A percentile compares a stretch with the other conserved stretches of the same genome.
These are phyloP conservation scores for Xylaria intraflava DNA, from an alignment of 495 filamentous ascomycete species.

Conservation along the genomic window DNA sequence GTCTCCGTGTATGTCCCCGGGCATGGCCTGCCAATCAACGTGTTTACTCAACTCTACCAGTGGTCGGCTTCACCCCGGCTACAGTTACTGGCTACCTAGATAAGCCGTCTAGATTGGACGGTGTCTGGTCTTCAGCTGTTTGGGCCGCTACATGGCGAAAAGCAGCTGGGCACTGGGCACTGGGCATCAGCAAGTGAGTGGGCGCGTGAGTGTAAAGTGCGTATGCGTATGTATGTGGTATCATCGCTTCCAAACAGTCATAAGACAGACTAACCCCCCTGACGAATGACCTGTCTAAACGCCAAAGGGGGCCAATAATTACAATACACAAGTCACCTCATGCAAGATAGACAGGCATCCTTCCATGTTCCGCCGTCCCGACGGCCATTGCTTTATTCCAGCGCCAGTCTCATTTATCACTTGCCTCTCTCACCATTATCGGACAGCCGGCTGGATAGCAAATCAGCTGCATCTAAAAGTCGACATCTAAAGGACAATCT, in stretches of 20 bases:
- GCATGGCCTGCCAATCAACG: no score
- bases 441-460: background rate
- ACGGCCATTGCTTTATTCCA: background rate
- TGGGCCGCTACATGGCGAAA: no score
- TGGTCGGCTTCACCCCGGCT: no score
- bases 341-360: background rate
- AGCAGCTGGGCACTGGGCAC: no score
- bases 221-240: slow-evolving; percentile 20
- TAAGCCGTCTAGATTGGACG: no score
- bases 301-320: slow-evolving; percentile 5
- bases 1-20: no score
- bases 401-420: background rate
- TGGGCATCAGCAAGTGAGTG: background rate
- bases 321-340: background rate
- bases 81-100: no score
- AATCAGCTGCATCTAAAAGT: slow-evolving; percentile 36
- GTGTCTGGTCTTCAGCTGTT: no score
- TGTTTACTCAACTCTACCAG: no score
- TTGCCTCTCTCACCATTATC: background rate
- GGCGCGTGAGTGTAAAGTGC: background rate
- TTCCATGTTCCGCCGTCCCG: background rate
- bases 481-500: slow-evolving; percentile 90
- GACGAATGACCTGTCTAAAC: slow-evolving; percentile 10
- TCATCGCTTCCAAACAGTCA: slow-evolving; percentile 27
- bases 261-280: slow-evolving; percentile 11